Conservation (phyloP, 179 eudicot genomes). For the Silene noctiflora region DNA sequence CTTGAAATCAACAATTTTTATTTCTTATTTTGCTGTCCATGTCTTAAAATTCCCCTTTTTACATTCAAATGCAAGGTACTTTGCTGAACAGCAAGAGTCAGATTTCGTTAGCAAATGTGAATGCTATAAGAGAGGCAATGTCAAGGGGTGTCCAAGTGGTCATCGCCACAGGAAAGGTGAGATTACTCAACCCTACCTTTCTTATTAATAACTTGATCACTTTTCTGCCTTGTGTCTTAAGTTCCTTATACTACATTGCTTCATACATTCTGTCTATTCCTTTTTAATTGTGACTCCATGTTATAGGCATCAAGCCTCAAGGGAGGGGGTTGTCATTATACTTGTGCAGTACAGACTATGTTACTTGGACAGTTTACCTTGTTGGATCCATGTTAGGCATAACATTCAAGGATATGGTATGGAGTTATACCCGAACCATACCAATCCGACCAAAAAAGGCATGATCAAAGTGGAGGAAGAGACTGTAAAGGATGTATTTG, state of each 20-base stretch:
- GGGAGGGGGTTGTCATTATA: not conserved
- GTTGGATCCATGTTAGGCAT: too few relatives aligned
- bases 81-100: slow-evolving; percentile 82
- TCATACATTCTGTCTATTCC: not conserved
- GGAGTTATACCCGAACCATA: too few relatives aligned
- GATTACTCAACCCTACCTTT: slow-evolving; percentile 17
- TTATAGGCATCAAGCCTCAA: too few relatives aligned
- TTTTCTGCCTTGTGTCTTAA: not conserved
- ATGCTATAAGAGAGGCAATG: slow-evolving; percentile 75
- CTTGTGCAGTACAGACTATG: not conserved
- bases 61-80: slow-evolving; percentile 49
- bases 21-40: not conserved
- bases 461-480: too few relatives aligned
- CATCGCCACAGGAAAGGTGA: slow-evolving; percentile 94
- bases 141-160: slow-evolving; percentile 88
- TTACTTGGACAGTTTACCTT: too few relatives aligned
- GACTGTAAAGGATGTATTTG: too few relatives aligned
- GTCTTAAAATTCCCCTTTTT: slow-evolving; percentile 8
- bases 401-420: too few relatives aligned
- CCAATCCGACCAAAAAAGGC: too few relatives aligned
- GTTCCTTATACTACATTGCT: slow-evolving; percentile 1
- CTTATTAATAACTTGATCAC: not conserved
- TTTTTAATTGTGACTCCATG: not conserved
- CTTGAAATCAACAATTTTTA: not conserved
- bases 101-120: slow-evolving; percentile 55